Base-by-base conservation (phyloP, 2,329 filamentous ascomycete genomes). In the Colletotrichum limetticola region DNA sequence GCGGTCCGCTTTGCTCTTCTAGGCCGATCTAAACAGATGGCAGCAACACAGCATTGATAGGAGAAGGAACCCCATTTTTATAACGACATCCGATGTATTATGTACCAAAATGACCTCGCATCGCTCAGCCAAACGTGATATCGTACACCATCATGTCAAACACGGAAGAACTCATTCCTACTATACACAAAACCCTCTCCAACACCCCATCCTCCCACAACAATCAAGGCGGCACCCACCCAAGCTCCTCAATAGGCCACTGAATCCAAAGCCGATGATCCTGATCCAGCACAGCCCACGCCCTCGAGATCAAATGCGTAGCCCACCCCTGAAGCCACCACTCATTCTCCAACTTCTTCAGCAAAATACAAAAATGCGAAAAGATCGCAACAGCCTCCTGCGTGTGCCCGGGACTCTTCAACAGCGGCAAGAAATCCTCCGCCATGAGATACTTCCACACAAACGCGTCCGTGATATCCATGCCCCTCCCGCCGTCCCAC, bases 281-380 rank as follows among this genome's bases (percentile, higher is more conserved):
- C 22, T 79, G 78, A 62, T 83, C 82, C n/a, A 84, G 75, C 55
- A 80, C 56, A 52, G 75, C 72, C 75, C 78, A 83, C 7, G 80
- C 78, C 65, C 77, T 74, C 22, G 74, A 63, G 26, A 85, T 78
- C 9, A 84, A 73, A 71, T 83, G 79, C 22, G 75, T 75, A 1
- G 78, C 77, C 79, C 82, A 82, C 0, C 82, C 82, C 62, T 82
- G 77, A 28, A 83, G 76, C 81, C 82, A 85, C 82, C 82, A 83
- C 66, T 83, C 74, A 37, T 75, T 74, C 63, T 78, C 77, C 14
- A 79, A 59, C 65, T 79, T 80, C 57, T 82, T 76, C 5, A 83
- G 64, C 37, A 80, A 61, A 14, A 82, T 78, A 19, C 79, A 80
- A 60, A 81, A 83, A 68, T 81, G 79, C 19, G 79, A 80, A 68